These are phyloP conservation scores for Phaeodactylum tricornutum DNA, from an alignment of 108 stramenopile species.

Conservation along the genomic window DNA sequence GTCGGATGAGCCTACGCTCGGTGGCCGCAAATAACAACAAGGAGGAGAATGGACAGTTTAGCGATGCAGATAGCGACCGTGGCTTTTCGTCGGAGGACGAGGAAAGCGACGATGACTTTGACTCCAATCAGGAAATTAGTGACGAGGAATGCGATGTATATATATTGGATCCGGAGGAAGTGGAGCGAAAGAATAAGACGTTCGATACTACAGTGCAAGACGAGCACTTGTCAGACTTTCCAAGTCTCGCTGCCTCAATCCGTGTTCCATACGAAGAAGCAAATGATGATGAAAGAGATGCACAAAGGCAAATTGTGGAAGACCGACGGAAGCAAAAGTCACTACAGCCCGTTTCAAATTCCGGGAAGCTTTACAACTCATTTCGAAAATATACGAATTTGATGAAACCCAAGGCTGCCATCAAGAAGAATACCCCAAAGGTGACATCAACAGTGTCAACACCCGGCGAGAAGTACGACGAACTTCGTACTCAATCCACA, in stretches of 20 bases:
- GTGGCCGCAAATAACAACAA: too few species aligned
- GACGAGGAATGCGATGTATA: conserved; percentile 2
- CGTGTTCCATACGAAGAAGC: conserved; percentile 61
- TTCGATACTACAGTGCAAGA: conserved; percentile 13
- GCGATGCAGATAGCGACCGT: too few species aligned
- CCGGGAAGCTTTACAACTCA: conserved; percentile 58
- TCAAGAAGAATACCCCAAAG: too few species aligned
- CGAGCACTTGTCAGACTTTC: conserved; percentile 58
- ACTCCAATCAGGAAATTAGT: too few species aligned
- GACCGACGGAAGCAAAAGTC: conserved; percentile 24
- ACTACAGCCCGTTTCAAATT: conserved; percentile 34
- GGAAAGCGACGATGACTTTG: background rate
- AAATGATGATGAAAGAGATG: conserved; percentile 26
- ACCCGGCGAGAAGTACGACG: too few species aligned
- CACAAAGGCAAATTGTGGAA: conserved; percentile 20
- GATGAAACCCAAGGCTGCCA: conserved; percentile 29
- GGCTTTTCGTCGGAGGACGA: background rate
- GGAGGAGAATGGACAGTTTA: too few species aligned
- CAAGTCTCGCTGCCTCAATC: conserved; percentile 53
- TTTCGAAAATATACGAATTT: conserved; percentile 56
- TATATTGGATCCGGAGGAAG: background rate
- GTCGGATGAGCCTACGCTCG: too few species aligned
- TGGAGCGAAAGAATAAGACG: background rate
- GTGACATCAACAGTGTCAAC: too few species aligned
- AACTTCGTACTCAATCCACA: too few species aligned